Base-by-base conservation (phyloP, 208 protist species). In the Kentomonas sorsogonicus region DNA sequence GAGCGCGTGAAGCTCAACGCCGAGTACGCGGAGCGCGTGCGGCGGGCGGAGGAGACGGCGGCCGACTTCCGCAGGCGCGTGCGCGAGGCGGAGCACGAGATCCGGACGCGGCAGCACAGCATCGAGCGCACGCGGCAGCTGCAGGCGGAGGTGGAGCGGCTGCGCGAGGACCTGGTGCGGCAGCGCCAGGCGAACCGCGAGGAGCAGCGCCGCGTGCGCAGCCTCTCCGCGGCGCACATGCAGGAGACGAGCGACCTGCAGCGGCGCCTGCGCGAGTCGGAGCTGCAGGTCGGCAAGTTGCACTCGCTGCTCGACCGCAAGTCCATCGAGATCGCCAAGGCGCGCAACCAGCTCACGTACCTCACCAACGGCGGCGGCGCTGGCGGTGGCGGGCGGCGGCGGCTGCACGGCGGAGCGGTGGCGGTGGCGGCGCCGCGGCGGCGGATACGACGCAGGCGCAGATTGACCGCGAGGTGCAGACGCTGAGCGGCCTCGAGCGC, bases 221-320 rank as follows among this genome's bases (percentile, higher is more conserved):
- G 68, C 62, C 56, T 69, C 33, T 43, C 48, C 15, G 68, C 44
- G 3, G 73, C 71, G 3, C 77, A 91, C 51, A 60, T 53, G 39
- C 72, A 80, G 20, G 74, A 86, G 54, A 45, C 83, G n/a, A 63
- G 53, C 18, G 63, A 74, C 26, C 50, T 85, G n/a, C 70, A 83
- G 53, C 39, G 63, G 16, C 63, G 83, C 61, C 53, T 87, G 46
- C 75, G 56, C 15, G 65, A 69, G 53, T 56, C 60, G 34, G 53
- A 44, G 47, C 53, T 66, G 27, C 55, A 63, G 45, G 47, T 73
- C 4, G 46, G 45, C 0, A 58, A 64, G 26, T 66, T 86, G 26
- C 73, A 80, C 27, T 30, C 31, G 16, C 44, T 69, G 44, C 58
- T 70, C 16, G 60, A 71, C 34, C 69, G 51, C 9, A 77, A 70